Percentiles rank a stretch among this genome's conserved stretches.
These are phyloP conservation scores for Elaeis oleifera DNA, from an alignment of 202 grass and related monocot genomes.

Conservation along the genomic window DNA sequence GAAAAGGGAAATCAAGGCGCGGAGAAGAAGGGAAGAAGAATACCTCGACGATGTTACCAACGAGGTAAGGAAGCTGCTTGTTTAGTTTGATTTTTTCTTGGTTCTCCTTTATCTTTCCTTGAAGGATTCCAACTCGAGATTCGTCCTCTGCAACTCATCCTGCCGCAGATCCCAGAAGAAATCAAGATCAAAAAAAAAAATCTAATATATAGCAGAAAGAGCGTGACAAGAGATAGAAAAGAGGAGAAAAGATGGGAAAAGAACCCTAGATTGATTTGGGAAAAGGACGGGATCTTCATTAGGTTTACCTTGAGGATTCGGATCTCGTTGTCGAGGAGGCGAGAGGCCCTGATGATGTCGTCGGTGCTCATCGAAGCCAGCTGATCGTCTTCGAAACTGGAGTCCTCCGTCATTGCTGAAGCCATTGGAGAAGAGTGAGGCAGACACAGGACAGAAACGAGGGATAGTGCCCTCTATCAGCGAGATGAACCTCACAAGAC, in stretches of 20 bases:
- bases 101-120: constrained; percentile 88
- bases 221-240: too few species aligned
- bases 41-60: constrained; percentile 94
- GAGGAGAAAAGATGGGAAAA: background rate
- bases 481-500: too few species aligned
- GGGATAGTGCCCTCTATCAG: too few species aligned
- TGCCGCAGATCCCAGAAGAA: constrained; percentile 6
- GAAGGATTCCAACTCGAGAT: constrained; percentile 56
- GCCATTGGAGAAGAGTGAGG: background rate
- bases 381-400: constrained; percentile 49
- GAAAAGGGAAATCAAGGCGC: too few species aligned
- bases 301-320: constrained; percentile 62
- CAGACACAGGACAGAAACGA: too few species aligned
- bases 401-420: constrained; percentile 45
- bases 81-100: constrained; percentile 86
- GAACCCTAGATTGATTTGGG: too few species aligned
- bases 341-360: constrained; percentile 41
- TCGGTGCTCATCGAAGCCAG: constrained; percentile 68
- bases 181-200: background rate
- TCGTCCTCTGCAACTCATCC: constrained; percentile 65
- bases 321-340: constrained; percentile 80
- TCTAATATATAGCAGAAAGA: background rate
- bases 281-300: too few species aligned
- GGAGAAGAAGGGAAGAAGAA: too few species aligned
- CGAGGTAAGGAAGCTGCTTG: constrained; percentile 81